Percentiles rank a stretch among this genome's conserved stretches.
phyloP scores from a whole-genome alignment of 768 basidiomycete species.

The Collybiopsis confluens region DNA sequence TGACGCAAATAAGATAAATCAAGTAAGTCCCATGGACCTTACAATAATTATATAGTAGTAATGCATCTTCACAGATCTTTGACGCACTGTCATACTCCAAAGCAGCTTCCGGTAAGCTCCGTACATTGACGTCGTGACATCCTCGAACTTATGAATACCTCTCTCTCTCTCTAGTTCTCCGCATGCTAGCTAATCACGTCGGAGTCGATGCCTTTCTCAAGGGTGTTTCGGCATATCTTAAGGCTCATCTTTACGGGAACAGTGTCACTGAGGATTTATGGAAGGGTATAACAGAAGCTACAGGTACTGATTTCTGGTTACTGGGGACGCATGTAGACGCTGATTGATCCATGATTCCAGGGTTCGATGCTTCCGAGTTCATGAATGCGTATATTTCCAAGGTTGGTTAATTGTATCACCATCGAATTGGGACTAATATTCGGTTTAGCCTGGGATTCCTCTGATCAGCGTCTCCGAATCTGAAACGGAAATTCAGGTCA shows the following conservation, averaged over 20 bases:
- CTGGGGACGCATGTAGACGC: neutral
- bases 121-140: neutral
- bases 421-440: neutral
- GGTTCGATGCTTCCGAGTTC: conserved; percentile 66
- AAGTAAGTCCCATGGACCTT: conserved; percentile 32
- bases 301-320: conserved; percentile 32
- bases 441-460: conserved; percentile 71
- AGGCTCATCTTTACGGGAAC: conserved; percentile 81
- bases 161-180: conserved; percentile 53
- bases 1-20: conserved; percentile 81
- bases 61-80: conserved; percentile 62
- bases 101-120: conserved; percentile 60
- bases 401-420: conserved; percentile 26
- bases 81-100: conserved; percentile 86
- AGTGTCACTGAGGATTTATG: conserved; percentile 84
- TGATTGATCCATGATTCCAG: conserved; percentile 19
- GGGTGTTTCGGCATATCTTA: conserved; percentile 89
- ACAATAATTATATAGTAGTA: neutral
- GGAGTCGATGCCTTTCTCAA: conserved; percentile 86
- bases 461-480: conserved; percentile 83
- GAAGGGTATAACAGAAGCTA: conserved; percentile 77
- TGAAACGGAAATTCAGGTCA: conserved; percentile 64
- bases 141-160: neutral
- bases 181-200: conserved; percentile 87
- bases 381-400: conserved; percentile 93